Evolutionary conservation across 805 yeast genomes (phyloP).

Genomic region (Sugiyamaella valdiviana): DNA sequence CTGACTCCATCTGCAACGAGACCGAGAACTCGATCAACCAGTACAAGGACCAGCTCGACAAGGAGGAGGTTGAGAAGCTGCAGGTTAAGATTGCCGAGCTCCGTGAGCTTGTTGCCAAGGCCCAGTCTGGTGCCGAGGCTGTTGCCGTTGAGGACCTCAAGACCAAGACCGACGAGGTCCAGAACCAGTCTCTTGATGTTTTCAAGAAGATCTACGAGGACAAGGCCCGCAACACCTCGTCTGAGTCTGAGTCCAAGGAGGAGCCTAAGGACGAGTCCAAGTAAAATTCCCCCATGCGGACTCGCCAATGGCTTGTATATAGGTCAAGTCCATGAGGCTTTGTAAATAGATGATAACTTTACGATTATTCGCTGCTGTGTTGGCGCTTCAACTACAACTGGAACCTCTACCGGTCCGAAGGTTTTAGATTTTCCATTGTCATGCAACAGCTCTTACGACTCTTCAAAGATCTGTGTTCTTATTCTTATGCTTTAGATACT

Average conservation of each 20-base stretch:
- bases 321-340: background rate
- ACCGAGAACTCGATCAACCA: conserved; percentile 80
- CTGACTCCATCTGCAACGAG: conserved; percentile 77
- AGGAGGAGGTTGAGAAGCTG: conserved; percentile 49
- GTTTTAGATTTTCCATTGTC: too few species aligned
- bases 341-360: background rate
- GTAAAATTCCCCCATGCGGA: too few species aligned
- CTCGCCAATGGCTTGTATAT: background rate
- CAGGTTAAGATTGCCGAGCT: conserved; percentile 52
- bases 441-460: too few species aligned
- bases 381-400: background rate
- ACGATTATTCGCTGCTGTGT: background rate
- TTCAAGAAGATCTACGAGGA: conserved; percentile 66
- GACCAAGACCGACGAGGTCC: conserved; percentile 77
- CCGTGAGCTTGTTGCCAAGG: conserved; percentile 72
- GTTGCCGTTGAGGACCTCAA: conserved; percentile 60
- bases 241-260: conserved; percentile 10
- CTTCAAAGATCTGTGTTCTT: too few species aligned
- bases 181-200: conserved; percentile 71
- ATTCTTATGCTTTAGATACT: too few species aligned
- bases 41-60: conserved; percentile 60
- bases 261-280: conserved; percentile 17
- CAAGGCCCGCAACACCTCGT: conserved; percentile 27
- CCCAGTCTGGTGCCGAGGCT: conserved; percentile 54
- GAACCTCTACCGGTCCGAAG: background rate